phyloP scores from a whole-genome alignment of 441 rosid species.

The Daphne laureola region DNA sequence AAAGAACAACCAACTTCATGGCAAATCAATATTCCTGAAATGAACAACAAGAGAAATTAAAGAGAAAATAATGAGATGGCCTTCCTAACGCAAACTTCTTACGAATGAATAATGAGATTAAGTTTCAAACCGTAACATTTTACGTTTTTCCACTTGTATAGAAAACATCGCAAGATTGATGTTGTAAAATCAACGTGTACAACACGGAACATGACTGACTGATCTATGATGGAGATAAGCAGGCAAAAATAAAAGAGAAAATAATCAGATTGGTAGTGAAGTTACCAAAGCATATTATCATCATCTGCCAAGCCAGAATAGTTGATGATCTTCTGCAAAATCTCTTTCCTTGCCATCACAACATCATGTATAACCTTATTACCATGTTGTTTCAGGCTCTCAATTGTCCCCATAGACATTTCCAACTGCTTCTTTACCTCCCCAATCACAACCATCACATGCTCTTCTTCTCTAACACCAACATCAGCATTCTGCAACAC shows the following conservation, averaged over 20 bases:
- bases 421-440: constrained; percentile 54
- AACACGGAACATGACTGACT: too few relatives aligned
- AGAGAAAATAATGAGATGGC: too few relatives aligned
- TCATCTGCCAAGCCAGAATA: constrained; percentile 23
- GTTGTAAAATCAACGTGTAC: too few relatives aligned
- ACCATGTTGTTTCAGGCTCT: constrained; percentile 37
- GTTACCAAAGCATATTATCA: constrained; percentile 25
- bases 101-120: too few relatives aligned
- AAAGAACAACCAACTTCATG: too few relatives aligned
- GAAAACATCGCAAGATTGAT: too few relatives aligned
- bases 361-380: constrained; percentile 41
- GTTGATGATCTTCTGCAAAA: constrained; percentile 37
- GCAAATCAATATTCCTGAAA: too few relatives aligned
- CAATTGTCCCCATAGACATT: constrained; percentile 37
- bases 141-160: too few relatives aligned
- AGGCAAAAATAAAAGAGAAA: not conserved
- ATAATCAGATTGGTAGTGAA: constrained; percentile 2
- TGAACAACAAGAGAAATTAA: too few relatives aligned
- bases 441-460: constrained; percentile 39
- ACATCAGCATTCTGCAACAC: constrained; percentile 37
- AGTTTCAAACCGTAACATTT: too few relatives aligned
- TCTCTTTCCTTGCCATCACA: constrained; percentile 44
- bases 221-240: too few relatives aligned
- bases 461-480: constrained; percentile 35
- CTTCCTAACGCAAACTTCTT: too few relatives aligned